Evolutionary conservation across 1,284 basidiomycete genomes (phyloP), one percentile per base, ranked within the genome.

Genomic region (Pyrrhoderma lamaoense): DNA sequence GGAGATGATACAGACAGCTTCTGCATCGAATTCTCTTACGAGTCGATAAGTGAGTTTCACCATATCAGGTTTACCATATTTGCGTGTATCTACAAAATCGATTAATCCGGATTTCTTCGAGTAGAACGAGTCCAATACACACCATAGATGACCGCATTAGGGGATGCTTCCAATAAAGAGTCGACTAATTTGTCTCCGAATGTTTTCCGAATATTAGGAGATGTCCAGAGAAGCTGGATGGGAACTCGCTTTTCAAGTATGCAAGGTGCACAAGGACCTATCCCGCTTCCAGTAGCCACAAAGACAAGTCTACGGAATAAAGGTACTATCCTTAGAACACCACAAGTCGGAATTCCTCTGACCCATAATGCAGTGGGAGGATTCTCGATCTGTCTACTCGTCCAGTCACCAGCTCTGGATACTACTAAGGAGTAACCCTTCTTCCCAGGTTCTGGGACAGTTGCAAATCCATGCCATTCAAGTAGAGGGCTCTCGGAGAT

Each of bases 391-490:
- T 72, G 67, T 51, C 75, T 70, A 34, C 65, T 64, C 1, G 77
- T 80, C 79, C 78, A 82, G 60, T 80, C 78, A n/a, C 79, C 78
- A 22, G 78, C 78, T 46, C 66, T 70, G 19, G 76, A 79, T 8
- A 82, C 74, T 35, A 81, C 72, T 27, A 80, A 65, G 2, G 77
- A 80, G 59, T 73, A 82, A 0, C 78, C 79, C 35, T 67, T 67
- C 61, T 72, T 70, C 19, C 73, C 73, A 9, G 76, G 76, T 46
- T 73, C 72, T 2, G 73, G 66, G 31, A 79, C 68, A 11, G 75
- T 78, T 2, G 78, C 79, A 59, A 82, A 81, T 8, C 74, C 74
- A 54, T 81, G 79, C 79, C 79, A 82, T 63, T 82, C 79, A 35
- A 72, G 62, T 42, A 79, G 66, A 13, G 79, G 79, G 52, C 66